Base-by-base conservation (phyloP, 495 filamentous ascomycete species). In the Aspergillus saccharolyticus region DNA sequence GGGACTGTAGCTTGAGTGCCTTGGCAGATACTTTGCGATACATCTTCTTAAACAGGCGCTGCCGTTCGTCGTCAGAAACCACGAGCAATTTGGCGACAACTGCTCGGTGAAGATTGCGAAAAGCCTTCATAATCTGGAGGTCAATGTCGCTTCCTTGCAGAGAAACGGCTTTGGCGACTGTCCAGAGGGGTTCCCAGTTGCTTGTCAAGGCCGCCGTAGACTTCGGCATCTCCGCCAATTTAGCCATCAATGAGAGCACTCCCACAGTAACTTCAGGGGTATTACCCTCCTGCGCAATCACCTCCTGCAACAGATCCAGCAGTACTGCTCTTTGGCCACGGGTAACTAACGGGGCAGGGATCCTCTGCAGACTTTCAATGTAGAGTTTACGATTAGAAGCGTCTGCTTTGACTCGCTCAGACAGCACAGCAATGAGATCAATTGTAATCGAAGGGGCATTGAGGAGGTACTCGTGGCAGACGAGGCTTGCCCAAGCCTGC, bases 381-480 rank as follows among this genome's bases (percentile, higher is more conserved):
- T 67, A 68, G 16, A 77, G 65, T 49, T 66, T 62, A 16, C 68
- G 68, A 42, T 72, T 68, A 15, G 61, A 39, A 18, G 52, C 45
- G 42, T 74, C 70, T 18, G 63, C 63, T 53, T 76, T 68, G 24
- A 74, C 59, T 39, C 60, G 65, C 22, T 69, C 64, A n/a, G 67
- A 71, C 8, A 78, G 61, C 3, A 78, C 61, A 43, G 60, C 55
- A 19, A 67, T 63, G 28, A 78, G 33, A 52, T 76, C 74, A 18
- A 60, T 56, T 10, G 70, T 70, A 51, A 78, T 64, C 12, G 52
- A 57, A 14, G 73, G 73, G 3, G 67, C 63, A 25, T 66, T 70
- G 33, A 75, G 67, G 42, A 78, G 66, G 53, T 78, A 78, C 44
- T 78, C 76, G 44, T 77, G 71, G 25, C 72, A 77, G 4, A 74